Evolutionary conservation across 2,329 filamentous ascomycete species (phyloP).

Genomic region (Fusarium brachygibbosum): DNA sequence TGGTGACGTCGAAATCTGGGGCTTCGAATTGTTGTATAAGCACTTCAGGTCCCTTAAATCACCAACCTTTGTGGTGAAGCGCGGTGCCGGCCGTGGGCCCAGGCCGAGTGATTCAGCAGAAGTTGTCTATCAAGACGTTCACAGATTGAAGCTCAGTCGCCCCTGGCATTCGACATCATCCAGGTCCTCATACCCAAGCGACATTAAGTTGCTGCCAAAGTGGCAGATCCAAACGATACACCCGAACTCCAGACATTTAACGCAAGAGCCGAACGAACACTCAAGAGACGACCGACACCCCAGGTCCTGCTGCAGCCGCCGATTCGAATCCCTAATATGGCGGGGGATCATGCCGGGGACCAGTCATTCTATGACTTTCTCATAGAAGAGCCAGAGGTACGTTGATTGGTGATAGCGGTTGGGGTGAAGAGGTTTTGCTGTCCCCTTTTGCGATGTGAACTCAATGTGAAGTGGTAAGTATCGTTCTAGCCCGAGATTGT

Average conservation of each 20-base stretch:
- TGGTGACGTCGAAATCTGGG: constrained; percentile 45
- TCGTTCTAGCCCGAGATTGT: constrained; percentile 14
- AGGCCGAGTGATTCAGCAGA: constrained; percentile 33
- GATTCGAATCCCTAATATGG: constrained; percentile 41
- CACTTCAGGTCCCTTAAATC: constrained; percentile 39
- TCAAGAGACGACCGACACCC: constrained; percentile 15
- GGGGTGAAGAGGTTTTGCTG: constrained; percentile 7
- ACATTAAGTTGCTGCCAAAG: constrained; percentile 25
- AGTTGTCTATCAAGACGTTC: constrained; percentile 40
- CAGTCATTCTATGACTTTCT: constrained; percentile 51
- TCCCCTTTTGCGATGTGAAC: constrained; percentile 31
- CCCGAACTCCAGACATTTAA: constrained; percentile 23
- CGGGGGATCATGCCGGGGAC: constrained; percentile 43
- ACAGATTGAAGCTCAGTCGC: constrained; percentile 30
- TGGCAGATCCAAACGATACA: constrained; percentile 24
- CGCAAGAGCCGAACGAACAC: constrained; percentile 31
- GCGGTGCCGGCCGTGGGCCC: constrained; percentile 43
- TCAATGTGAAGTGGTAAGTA: constrained; percentile 23
- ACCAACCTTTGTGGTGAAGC: constrained; percentile 35
- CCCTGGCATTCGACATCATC: constrained; percentile 12
- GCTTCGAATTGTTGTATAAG: constrained; percentile 46
- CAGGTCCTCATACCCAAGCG: constrained; percentile 11
- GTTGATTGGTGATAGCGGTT: constrained; percentile 18
- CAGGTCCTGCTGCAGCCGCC: constrained; percentile 26
- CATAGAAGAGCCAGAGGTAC: constrained; percentile 50